Evolutionary conservation across 2,329 filamentous ascomycete species (phyloP).

Genomic region (Talaromyces verruculosus): DNA sequence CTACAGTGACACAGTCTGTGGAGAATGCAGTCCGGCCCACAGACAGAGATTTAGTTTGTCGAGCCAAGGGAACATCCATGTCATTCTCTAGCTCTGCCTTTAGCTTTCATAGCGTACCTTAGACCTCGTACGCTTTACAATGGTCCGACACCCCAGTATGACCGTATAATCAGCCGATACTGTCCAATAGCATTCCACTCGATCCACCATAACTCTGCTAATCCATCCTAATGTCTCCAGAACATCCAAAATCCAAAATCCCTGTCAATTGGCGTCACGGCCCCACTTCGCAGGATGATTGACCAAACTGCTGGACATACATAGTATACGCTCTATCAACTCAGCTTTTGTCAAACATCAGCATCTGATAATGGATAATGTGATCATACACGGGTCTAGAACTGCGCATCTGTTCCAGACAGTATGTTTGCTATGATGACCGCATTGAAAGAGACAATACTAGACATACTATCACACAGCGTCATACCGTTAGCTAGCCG

Average conservation of each 20-base stretch:
- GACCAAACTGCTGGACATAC: background rate
- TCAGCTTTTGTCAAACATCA: background rate
- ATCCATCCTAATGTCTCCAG: background rate
- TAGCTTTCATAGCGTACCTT: background rate
- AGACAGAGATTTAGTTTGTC: background rate
- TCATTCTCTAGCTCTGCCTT: background rate
- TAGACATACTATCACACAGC: background rate
- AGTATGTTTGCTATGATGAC: background rate
- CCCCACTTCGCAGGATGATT: background rate
- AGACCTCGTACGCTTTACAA: background rate
- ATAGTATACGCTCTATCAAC: background rate
- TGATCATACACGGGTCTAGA: background rate
- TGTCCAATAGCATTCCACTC: background rate
- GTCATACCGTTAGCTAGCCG: background rate
- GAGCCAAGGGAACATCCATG: background rate
- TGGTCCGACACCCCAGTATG: background rate
- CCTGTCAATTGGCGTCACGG: slow-evolving; percentile 2
- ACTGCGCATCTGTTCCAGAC: background rate
- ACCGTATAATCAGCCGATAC: background rate
- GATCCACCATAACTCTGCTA: background rate
- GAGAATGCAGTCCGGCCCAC: background rate
- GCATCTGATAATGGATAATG: background rate
- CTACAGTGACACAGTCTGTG: background rate
- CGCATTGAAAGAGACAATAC: background rate
- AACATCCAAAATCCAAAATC: background rate